Evolutionary conservation across 176 grass and related monocot genomes (phyloP).

Genomic region (Chrysopogon serrulatus): DNA sequence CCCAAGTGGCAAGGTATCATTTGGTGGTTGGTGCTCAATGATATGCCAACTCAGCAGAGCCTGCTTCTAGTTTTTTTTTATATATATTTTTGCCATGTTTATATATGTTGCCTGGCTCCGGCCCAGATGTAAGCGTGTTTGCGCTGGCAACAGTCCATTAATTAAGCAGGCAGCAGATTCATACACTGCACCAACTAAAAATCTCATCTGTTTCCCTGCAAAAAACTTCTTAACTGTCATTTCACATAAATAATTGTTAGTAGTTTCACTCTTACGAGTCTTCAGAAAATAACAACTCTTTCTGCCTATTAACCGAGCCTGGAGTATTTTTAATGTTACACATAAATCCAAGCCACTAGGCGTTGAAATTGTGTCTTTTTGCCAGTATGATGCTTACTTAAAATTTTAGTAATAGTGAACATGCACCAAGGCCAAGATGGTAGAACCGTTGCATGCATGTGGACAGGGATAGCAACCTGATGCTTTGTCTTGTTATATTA

Average conservation of each 20-base stretch:
- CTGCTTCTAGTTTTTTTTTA: too few relatives aligned
- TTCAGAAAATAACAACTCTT: neutral
- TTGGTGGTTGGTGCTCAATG: slow-evolving; percentile 14
- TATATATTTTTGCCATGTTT: slow-evolving; percentile 24
- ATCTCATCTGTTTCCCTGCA: neutral
- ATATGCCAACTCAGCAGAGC: slow-evolving; percentile 38
- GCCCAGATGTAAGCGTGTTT: neutral
- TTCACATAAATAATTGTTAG: neutral
- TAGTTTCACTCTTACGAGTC: neutral
- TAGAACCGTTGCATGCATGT: slow-evolving; percentile 7
- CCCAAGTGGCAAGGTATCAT: slow-evolving; percentile 30
- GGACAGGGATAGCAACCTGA: slow-evolving; percentile 12
- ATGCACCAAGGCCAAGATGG: neutral
- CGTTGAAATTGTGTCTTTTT: neutral
- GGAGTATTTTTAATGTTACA: neutral
- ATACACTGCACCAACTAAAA: neutral
- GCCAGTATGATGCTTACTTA: neutral
- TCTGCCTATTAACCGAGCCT: neutral
- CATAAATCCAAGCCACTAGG: neutral
- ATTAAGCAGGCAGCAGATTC: neutral
- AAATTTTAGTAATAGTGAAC: neutral
- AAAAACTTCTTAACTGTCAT: neutral
- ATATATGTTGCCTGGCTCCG: neutral
- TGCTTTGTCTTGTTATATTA: neutral
- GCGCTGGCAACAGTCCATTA: slow-evolving; percentile 18